These are phyloP conservation scores for Cercospora sp. DNA, from an alignment of 2,329 filamentous ascomycete species.

Conservation along the genomic window DNA sequence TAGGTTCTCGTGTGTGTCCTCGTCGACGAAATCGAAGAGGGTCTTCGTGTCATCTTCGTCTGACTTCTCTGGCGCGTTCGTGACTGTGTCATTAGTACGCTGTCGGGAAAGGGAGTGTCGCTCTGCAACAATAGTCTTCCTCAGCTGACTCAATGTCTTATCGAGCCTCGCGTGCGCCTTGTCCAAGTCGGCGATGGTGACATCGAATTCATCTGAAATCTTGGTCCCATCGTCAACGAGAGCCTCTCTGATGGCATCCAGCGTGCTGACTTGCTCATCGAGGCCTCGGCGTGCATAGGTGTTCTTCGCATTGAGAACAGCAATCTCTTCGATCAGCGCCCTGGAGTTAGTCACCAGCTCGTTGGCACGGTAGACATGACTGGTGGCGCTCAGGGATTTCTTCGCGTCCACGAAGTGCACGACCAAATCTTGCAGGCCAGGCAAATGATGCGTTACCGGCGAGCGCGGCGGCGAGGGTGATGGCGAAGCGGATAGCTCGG, in stretches of 20 bases:
- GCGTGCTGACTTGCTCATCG: slow-evolving; percentile 46
- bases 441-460: slow-evolving; percentile 43
- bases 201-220: slow-evolving; percentile 48
- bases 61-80: slow-evolving; percentile 5
- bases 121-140: slow-evolving; percentile 63
- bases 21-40: slow-evolving; percentile 75
- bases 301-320: slow-evolving; percentile 62
- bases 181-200: slow-evolving; percentile 54
- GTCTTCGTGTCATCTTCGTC: slow-evolving; percentile 48
- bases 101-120: slow-evolving; percentile 58
- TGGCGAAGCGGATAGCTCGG: slow-evolving; percentile 11
- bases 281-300: slow-evolving; percentile 45
- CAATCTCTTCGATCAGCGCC: slow-evolving; percentile 72
- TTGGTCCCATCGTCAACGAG: slow-evolving; percentile 46
- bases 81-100: slow-evolving; percentile 14
- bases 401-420: slow-evolving; percentile 84
- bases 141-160: slow-evolving; percentile 65
- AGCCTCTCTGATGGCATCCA: slow-evolving; percentile 47
- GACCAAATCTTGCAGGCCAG: slow-evolving; percentile 72
- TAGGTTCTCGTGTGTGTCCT: slow-evolving; percentile 66
- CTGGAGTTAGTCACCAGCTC: slow-evolving; percentile 79
- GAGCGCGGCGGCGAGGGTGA: slow-evolving; percentile 44
- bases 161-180: slow-evolving; percentile 64
- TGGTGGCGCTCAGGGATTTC: slow-evolving; percentile 79
- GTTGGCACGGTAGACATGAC: slow-evolving; percentile 77